Evolutionary conservation across 2,329 filamentous ascomycete species (phyloP).

Genomic region (Fusarium poae): DNA sequence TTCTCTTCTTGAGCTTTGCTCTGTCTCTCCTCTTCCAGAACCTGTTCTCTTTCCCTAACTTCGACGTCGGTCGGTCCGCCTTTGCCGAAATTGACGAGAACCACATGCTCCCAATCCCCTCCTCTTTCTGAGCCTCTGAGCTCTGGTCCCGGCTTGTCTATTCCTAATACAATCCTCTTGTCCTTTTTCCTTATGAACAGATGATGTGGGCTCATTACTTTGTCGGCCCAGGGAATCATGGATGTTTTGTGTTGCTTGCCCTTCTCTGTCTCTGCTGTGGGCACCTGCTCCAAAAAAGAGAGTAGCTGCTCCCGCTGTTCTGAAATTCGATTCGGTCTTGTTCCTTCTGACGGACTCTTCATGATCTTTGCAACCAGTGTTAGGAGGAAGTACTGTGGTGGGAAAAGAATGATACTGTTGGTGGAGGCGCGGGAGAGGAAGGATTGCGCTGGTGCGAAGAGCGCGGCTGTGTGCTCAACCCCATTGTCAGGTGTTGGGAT

Average conservation of each 20-base stretch:
- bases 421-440: slow-evolving; percentile 76
- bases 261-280: slow-evolving; percentile 58
- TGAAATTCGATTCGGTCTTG: slow-evolving; percentile 55
- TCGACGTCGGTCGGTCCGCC: slow-evolving; percentile 67
- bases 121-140: slow-evolving; percentile 61
- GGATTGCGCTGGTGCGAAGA: slow-evolving; percentile 76
- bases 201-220: slow-evolving; percentile 70
- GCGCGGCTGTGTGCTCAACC: slow-evolving; percentile 76
- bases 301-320: slow-evolving; percentile 66
- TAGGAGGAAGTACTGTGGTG: slow-evolving; percentile 86
- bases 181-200: slow-evolving; percentile 61
- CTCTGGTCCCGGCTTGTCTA: slow-evolving; percentile 71
- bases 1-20: slow-evolving; percentile 45
- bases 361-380: slow-evolving; percentile 69
- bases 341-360: slow-evolving; percentile 46
- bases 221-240: slow-evolving; percentile 68
- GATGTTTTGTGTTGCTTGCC: slow-evolving; percentile 58
- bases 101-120: slow-evolving; percentile 71
- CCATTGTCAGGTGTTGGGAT: slow-evolving; percentile 80
- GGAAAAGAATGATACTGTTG: slow-evolving; percentile 85
- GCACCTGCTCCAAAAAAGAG: slow-evolving; percentile 63
- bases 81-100: slow-evolving; percentile 67
- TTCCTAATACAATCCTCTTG: slow-evolving; percentile 63
- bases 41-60: slow-evolving; percentile 63
- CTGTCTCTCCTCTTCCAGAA: slow-evolving; percentile 61